A percentile compares a stretch with the other conserved stretches of the same genome.
Evolutionary conservation across 2,329 filamentous ascomycete genomes (phyloP).

Genomic region (Paracoccidioides brasiliensis): DNA sequence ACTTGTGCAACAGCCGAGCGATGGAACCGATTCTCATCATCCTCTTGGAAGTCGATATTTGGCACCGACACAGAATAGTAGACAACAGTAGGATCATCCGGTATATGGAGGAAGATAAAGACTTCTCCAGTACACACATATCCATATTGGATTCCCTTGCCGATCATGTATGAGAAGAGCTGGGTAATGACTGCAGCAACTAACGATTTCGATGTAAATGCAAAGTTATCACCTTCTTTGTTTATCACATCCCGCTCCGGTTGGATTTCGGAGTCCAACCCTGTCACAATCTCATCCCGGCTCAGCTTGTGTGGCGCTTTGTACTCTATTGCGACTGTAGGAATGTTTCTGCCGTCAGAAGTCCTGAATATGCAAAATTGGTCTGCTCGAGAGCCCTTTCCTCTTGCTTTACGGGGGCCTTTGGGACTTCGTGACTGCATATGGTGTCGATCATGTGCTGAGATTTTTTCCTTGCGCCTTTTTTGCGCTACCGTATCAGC

Average conservation of each 20-base stretch:
- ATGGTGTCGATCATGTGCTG: too few species aligned
- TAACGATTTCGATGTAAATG: conserved; percentile 15
- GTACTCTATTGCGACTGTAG: conserved; percentile 25
- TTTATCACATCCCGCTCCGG: too few species aligned
- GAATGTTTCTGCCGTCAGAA: conserved; percentile 3
- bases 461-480: not conserved
- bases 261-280: conserved; percentile 25
- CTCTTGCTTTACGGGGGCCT: not conserved
- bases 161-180: conserved; percentile 20
- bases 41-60: too few species aligned
- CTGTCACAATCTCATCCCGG: conserved; percentile 24
- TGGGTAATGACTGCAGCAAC: conserved; percentile 17
- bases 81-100: too few species aligned
- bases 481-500: not conserved
- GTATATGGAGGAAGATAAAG: conserved; percentile 17
- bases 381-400: not conserved
- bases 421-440: not conserved
- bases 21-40: too few species aligned
- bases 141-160: conserved; percentile 14
- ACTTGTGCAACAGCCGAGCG: too few species aligned
- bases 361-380: conserved; percentile 1
- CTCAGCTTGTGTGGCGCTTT: conserved; percentile 31
- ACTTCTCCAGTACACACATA: conserved; percentile 20
- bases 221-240: conserved; percentile 13
- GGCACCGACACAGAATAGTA: too few species aligned